A percentile compares a stretch with the other conserved stretches of the same genome.
These are phyloP conservation scores for Amanita subjunquillea DNA, from an alignment of 768 basidiomycete species.

Conservation along the genomic window DNA sequence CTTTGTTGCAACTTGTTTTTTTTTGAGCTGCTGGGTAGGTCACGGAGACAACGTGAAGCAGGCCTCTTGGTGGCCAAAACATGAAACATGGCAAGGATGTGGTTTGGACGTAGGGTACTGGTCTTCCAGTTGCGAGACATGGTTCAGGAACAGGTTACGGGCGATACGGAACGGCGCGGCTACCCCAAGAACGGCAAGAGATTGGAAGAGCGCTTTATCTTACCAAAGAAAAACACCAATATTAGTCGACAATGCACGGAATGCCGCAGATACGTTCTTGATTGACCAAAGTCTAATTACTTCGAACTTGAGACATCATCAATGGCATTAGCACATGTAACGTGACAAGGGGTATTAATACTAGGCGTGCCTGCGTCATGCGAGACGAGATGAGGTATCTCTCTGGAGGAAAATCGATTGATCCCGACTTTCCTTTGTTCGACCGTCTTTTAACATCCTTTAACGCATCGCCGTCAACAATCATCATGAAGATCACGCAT, in stretches of 20 bases:
- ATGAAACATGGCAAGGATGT: slow-evolving; percentile 1
- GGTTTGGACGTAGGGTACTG: slow-evolving; percentile 4
- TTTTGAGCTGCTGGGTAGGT: neutral
- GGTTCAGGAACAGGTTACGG: slow-evolving; percentile 2
- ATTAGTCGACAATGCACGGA: neutral
- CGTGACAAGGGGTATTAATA: neutral
- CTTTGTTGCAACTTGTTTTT: neutral
- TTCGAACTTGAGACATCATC: neutral
- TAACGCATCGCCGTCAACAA: slow-evolving; percentile 1
- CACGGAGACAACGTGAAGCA: neutral
- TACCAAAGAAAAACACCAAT: neutral
- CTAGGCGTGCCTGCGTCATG: neutral
- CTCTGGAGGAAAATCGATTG: slow-evolving; percentile 1
- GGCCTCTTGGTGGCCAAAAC: slow-evolving; percentile 5
- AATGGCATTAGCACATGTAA: neutral
- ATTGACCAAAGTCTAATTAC: neutral
- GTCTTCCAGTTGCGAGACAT: slow-evolving; percentile 1
- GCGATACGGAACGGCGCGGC: neutral
- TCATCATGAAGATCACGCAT: neutral
- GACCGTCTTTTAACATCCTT: slow-evolving; percentile 88
- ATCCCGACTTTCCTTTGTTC: slow-evolving; percentile 16
- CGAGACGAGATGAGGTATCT: slow-evolving; percentile 3
- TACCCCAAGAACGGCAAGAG: neutral
- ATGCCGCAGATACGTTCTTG: neutral
- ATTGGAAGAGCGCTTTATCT: slow-evolving; percentile 1